Base-by-base conservation (phyloP, 75 land plant species). In the Isoetes taiwanensis region DNA sequence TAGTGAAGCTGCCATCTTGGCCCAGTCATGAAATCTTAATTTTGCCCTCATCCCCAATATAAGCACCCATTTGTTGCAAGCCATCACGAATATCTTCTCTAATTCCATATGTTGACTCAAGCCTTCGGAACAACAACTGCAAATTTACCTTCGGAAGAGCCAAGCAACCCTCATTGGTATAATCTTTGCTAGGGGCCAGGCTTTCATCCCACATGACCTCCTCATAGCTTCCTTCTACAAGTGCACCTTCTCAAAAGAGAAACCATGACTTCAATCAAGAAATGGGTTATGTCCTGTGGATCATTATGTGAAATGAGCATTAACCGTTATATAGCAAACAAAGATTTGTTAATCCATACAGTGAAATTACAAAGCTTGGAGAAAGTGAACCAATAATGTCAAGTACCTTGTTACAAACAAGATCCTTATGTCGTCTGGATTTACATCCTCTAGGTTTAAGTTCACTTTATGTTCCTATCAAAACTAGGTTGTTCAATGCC, bases 131-230 rank as follows among this genome's bases (percentile, higher is more conserved):
- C n/a, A 93, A 70, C 37, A 93, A 93, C 62, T 93, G 99, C 17
- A 93, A 50, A 68, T 93, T 93, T 9, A 93, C 78, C 58, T 93
- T 93, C 24, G 96, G 99, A 33, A 93, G 83, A 28, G 99, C 99
- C 52, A 93, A 69, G 46, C 96, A 84, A 8, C 96, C 99, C 64
- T 89, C 99, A 16, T 96, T 96, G 37, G 86, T 76, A 68, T 93
- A 93, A 30, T 88, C 88, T 57, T 88, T 88, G 61, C 99, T 93
- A 0, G 99, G 99, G 1, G 88, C 96, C 55, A 93, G 56, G 37
- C 88, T 87, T 63, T 93, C 99, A 79, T 93, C 99, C 99, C 99
- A 93, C 99, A 93, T 93, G 32, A 93, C 81, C 32, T 77, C 75
- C 66, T 93, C 99, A 68, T 88, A 21, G 95, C 82, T 58, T 93